Percentiles rank a stretch among this genome's conserved stretches.
These are phyloP conservation scores for Meira miltonrushii DNA, from an alignment of 1,284 basidiomycete genomes.

Conservation along the genomic window DNA sequence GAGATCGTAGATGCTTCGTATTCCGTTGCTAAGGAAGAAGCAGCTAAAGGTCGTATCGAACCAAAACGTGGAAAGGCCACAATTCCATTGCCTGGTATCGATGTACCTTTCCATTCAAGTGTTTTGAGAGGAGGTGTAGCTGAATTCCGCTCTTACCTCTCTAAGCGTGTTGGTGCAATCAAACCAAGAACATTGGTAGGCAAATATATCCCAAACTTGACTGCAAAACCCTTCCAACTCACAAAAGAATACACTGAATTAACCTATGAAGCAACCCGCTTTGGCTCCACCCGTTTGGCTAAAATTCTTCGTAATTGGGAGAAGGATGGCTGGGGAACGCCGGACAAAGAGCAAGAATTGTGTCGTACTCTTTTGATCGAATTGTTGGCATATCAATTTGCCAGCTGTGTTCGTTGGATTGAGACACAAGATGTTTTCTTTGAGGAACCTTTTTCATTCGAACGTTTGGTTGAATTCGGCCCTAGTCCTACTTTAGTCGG, in stretches of 20 bases:
- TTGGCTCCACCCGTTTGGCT: conserved; percentile 79
- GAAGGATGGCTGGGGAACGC: conserved; percentile 75
- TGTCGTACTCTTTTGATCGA: conserved; percentile 94
- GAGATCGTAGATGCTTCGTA: conserved; percentile 84
- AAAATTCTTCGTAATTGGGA: conserved; percentile 92
- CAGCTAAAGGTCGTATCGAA: conserved; percentile 82
- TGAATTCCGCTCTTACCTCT: conserved; percentile 88
- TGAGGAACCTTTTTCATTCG: conserved; percentile 72
- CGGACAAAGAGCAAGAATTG: conserved; percentile 79
- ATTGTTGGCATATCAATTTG: conserved; percentile 89
- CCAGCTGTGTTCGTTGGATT: conserved; percentile 67
- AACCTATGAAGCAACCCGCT: conserved; percentile 57
- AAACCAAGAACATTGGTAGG: conserved; percentile 69
- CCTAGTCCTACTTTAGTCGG: conserved; percentile 92
- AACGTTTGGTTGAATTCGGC: conserved; percentile 90
- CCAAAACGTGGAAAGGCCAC: conserved; percentile 84
- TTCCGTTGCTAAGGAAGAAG: conserved; percentile 67
- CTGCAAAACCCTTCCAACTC: conserved; percentile 89
- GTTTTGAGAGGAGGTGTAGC: conserved; percentile 93
- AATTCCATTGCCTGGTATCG: conserved; percentile 70
- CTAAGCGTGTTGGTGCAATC: conserved; percentile 76
- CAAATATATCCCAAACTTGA: conserved; percentile 88
- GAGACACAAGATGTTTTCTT: conserved; percentile 96
- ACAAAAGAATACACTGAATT: conserved; percentile 83
- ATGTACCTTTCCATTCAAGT: conserved; percentile 97